A percentile compares a stretch with the other conserved stretches of the same genome.
phyloP scores from a whole-genome alignment of 2,329 filamentous ascomycete species.

The Mollisiaceae sp. region DNA sequence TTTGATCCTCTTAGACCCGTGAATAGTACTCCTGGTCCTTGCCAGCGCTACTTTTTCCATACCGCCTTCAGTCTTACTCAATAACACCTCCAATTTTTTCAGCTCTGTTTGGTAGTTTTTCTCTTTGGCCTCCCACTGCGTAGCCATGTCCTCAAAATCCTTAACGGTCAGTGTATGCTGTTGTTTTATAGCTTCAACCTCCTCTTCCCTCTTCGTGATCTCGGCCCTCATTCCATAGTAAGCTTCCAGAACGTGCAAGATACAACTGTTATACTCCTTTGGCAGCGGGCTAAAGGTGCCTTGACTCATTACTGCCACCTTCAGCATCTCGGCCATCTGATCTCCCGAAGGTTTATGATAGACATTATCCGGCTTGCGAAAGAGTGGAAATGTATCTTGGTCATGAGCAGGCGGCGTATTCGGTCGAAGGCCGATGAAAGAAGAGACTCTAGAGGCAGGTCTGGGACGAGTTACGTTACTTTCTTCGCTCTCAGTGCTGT shows the following conservation, averaged over 20 bases:
- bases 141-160: conserved; percentile 37
- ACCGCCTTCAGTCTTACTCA: conserved; percentile 39
- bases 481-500: conserved; percentile 29
- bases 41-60: conserved; percentile 40
- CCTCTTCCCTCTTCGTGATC: conserved; percentile 30
- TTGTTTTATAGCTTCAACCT: conserved; percentile 36
- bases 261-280: conserved; percentile 40
- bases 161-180: conserved; percentile 36
- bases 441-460: conserved; percentile 36
- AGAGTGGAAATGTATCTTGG: conserved; percentile 30
- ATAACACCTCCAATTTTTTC: conserved; percentile 41
- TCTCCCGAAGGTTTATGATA: conserved; percentile 41
- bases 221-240: conserved; percentile 37
- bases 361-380: conserved; percentile 34
- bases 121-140: conserved; percentile 39
- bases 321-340: conserved; percentile 41
- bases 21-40: conserved; percentile 39
- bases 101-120: conserved; percentile 40
- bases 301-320: conserved; percentile 43
- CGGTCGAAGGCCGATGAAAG: conserved; percentile 33
- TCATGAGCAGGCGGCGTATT: conserved; percentile 22
- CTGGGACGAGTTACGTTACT: conserved; percentile 23
- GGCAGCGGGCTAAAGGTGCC: conserved; percentile 36
- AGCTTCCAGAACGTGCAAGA: conserved; percentile 41
- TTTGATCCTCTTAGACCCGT: conserved; percentile 31